Base-by-base conservation (phyloP, 371 early-diverging fungal genomes). In the Lichtheimia ornata region DNA sequence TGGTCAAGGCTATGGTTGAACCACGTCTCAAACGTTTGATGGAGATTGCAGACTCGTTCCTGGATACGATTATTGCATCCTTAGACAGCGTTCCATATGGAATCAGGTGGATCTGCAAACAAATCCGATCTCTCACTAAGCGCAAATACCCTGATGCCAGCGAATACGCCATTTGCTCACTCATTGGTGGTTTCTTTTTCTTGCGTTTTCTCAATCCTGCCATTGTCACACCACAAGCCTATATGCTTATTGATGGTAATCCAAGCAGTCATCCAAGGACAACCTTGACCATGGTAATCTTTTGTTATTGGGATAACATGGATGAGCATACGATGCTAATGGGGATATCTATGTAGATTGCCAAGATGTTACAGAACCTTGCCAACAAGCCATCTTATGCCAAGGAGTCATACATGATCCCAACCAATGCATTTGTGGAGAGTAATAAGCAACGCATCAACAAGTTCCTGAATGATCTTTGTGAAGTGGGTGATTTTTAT, bases 81-180 rank as follows among this genome's bases (percentile, higher is more conserved):
- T 72, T 92, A 24, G 93, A 94, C 53, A 84, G 88, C 60, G 91
- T 92, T 14, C 97, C 97, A 0, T 95, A 93, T 63, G 97, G 96
- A 25, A 95, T 96, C 66, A 83, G 95, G 30, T 96, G 96, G 96
- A 93, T 96, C 53, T 96, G 97, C 76, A 96, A 96, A 68, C 95
- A 95, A 74, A 95, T 96, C 72, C 81, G 89, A 24, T 89, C 88
- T 9, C 71, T 95, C 65, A 92, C 95, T 5, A 92, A 92, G 87
- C 68, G 91, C 57, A 90, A 89, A 74, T 96, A 90, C 74, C 94
- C 96, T 1, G 87, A 94, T 41, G 91, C 92, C 7, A 82, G 91
- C n/a, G 94, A 94, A 58, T 78, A 82, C 53, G 89, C 88, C 25
- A 91, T 94, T 27, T 91, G 93, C 67, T 93, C 96, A 28, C 79